phyloP scores from a whole-genome alignment of 768 basidiomycete genomes.

The Clitopilus hobsonii region DNA sequence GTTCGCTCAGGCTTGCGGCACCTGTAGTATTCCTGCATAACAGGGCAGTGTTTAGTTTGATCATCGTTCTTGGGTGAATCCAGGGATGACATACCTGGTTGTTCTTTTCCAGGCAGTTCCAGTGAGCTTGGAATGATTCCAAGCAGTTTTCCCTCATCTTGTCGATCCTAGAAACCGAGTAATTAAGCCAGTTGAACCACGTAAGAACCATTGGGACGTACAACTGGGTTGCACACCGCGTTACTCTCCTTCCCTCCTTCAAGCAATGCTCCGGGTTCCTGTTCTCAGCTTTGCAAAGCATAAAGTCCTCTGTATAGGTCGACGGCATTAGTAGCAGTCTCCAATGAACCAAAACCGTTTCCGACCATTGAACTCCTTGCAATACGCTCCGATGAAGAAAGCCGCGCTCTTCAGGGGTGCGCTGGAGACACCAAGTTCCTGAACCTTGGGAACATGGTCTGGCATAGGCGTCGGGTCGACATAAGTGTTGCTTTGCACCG shows the following conservation, averaged over 20 bases:
- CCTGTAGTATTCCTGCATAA: constrained; percentile 71
- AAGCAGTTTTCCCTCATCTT: constrained; percentile 94
- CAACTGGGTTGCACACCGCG: constrained; percentile 93
- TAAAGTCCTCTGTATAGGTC: constrained; percentile 36
- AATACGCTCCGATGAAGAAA: constrained; percentile 94
- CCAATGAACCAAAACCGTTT: constrained; percentile 6
- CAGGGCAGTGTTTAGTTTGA: neutral
- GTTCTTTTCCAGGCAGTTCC: constrained; percentile 89
- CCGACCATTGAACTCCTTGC: constrained; percentile 95
- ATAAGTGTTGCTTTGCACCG: constrained; percentile 44
- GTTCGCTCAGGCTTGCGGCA: constrained; percentile 87
- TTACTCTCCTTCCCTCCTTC: constrained; percentile 93
- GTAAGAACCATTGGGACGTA: constrained; percentile 35
- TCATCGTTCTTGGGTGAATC: neutral
- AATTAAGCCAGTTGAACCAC: neutral
- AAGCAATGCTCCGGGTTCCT: constrained; percentile 89
- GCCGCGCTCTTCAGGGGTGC: constrained; percentile 94
- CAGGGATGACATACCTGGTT: constrained; percentile 71
- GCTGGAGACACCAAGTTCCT: constrained; percentile 85
- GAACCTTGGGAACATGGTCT: constrained; percentile 63
- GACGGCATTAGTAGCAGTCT: constrained; percentile 1
- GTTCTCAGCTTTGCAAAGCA: constrained; percentile 95
- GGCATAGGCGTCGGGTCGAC: constrained; percentile 67
- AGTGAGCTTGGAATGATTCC: constrained; percentile 84
- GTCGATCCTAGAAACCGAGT: constrained; percentile 55